Evolutionary conservation across 768 basidiomycete species (phyloP).

Genomic region (Hericium alpestre): DNA sequence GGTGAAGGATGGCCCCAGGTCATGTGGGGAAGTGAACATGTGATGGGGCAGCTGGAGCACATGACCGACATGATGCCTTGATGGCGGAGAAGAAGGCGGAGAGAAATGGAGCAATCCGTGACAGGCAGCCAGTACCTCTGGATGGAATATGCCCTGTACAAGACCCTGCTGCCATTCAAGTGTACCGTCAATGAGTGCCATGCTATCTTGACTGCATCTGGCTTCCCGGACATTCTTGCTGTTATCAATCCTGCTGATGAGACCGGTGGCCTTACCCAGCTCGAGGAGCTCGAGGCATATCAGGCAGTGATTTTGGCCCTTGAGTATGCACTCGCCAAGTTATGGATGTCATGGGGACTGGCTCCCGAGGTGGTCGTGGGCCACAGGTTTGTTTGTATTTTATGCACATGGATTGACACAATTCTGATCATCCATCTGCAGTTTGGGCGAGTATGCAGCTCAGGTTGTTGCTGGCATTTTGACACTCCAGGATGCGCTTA

Average conservation of each 20-base stretch:
- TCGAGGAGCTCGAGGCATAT: conserved; percentile 33
- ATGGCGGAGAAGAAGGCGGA: too few species aligned
- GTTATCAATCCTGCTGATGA: conserved; percentile 22
- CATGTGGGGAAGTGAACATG: too few species aligned
- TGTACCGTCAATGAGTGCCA: conserved; percentile 50
- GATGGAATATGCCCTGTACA: conserved; percentile 54
- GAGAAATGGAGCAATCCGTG: too few species aligned
- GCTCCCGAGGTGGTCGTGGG: conserved; percentile 54
- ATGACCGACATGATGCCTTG: too few species aligned
- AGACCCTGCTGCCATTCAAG: conserved; percentile 35
- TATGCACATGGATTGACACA: background rate
- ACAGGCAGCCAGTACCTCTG: conserved; percentile 54
- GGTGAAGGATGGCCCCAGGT: too few species aligned
- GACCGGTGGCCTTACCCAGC: conserved; percentile 13
- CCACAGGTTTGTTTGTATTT: conserved; percentile 45
- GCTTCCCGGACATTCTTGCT: conserved; percentile 39
- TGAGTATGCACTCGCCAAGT: conserved; percentile 47
- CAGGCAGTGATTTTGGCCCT: conserved; percentile 51
- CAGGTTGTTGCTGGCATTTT: conserved; percentile 54
- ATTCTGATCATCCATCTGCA: conserved; percentile 18
- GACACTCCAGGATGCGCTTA: conserved; percentile 45
- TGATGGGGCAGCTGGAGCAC: too few species aligned
- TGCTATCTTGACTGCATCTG: conserved; percentile 32
- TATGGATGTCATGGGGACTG: conserved; percentile 67
- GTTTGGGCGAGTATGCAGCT: conserved; percentile 69